These are phyloP conservation scores for Beauveria pseudobassiana DNA, from an alignment of 2,329 filamentous ascomycete species.

Conservation along the genomic window DNA sequence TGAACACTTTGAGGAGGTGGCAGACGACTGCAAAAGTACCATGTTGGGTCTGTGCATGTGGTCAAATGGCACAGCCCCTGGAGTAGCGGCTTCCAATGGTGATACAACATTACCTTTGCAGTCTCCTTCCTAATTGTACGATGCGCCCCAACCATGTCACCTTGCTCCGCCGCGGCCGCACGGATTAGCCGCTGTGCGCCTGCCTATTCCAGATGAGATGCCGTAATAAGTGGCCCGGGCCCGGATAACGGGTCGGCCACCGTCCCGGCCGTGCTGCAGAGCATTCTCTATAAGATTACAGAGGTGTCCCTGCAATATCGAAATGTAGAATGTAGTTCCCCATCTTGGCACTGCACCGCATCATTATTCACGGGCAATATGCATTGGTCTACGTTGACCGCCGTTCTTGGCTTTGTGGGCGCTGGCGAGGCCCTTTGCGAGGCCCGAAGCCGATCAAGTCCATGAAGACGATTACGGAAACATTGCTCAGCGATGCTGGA, in stretches of 20 bases:
- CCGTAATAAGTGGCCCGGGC: background rate
- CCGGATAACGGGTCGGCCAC: background rate
- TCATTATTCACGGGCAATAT: background rate
- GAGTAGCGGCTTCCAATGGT: background rate
- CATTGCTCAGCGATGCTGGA: background rate
- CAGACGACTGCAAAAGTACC: background rate
- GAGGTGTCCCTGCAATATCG: background rate
- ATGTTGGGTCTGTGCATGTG: background rate
- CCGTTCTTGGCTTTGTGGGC: background rate
- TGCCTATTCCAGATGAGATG: background rate
- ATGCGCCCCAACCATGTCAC: background rate
- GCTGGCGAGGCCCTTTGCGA: background rate
- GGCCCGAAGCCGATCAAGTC: background rate
- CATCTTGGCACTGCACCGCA: no score
- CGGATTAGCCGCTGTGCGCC: background rate
- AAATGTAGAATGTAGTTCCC: background rate
- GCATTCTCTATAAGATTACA: background rate
- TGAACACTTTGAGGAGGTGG: background rate
- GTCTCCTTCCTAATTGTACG: background rate
- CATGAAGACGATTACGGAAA: background rate
- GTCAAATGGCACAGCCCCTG: background rate
- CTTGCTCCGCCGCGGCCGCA: background rate
- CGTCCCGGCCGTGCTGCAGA: background rate
- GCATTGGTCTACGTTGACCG: background rate
- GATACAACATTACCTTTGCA: background rate